A percentile compares a stretch with the other conserved stretches of the same genome.
Conservation (phyloP, 176 grass and related monocot genomes). For the Carex cristatella region DNA sequence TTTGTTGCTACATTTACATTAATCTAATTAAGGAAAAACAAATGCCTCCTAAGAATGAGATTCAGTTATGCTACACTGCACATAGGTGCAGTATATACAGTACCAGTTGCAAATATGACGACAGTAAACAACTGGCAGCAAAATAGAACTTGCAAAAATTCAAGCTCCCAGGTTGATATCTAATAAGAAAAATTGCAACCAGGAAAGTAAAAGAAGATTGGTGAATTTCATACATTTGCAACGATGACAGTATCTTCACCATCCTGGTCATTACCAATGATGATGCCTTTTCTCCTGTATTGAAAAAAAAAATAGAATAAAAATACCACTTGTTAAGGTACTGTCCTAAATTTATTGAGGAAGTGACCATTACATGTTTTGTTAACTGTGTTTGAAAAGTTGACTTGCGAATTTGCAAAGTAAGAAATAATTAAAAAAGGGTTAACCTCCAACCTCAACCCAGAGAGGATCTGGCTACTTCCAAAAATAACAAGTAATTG, state of each 20-base stretch:
- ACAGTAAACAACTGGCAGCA: not conserved
- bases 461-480: not conserved
- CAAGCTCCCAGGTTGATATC: not conserved
- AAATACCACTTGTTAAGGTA: not conserved
- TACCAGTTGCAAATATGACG: not conserved
- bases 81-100: not conserved
- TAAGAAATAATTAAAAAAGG: not conserved
- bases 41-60: not conserved
- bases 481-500: not conserved
- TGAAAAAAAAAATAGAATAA: constrained; percentile 20
- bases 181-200: not conserved
- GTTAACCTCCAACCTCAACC: not conserved
- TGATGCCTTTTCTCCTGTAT: constrained; percentile 93
- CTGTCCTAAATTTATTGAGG: not conserved
- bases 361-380: not conserved
- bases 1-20: not conserved
- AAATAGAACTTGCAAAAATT: not conserved
- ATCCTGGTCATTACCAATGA: constrained; percentile 93
- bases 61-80: not conserved
- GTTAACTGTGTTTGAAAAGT: not conserved
- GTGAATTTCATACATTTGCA: constrained; percentile 59
- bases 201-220: not conserved
- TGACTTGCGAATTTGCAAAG: not conserved
- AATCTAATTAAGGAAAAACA: not conserved
- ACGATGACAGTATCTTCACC: constrained; percentile 81